phyloP scores from a whole-genome alignment of 164 flowering plant genomes.

The Amborella trichopoda region DNA sequence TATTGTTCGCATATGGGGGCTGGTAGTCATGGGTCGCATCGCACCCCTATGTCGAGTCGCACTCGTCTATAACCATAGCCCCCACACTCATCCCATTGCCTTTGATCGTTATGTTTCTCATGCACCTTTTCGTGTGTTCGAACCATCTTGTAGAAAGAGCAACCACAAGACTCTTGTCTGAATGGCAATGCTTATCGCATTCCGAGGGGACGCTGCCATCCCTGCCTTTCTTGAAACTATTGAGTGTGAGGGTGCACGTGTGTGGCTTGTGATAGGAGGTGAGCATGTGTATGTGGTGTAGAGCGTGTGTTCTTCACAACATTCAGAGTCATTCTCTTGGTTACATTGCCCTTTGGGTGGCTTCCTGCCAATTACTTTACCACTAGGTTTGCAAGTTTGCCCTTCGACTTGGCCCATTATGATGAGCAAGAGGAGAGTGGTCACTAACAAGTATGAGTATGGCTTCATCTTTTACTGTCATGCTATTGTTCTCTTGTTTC shows the following conservation, averaged over 20 bases:
- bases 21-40: slow-evolving; percentile 14
- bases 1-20: slow-evolving; percentile 15
- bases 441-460: too few species aligned
- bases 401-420: background rate
- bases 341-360: slow-evolving; percentile 6
- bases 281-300: slow-evolving; percentile 9
- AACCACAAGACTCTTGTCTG: slow-evolving; percentile 9
- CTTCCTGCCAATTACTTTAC: slow-evolving; percentile 7
- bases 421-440: too few species aligned
- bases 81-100: slow-evolving; percentile 14
- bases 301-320: slow-evolving; percentile 5
- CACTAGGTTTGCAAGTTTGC: slow-evolving; percentile 5
- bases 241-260: slow-evolving; percentile 8
- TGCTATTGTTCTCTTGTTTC: too few species aligned
- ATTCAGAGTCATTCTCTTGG: slow-evolving; percentile 4
- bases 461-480: too few species aligned
- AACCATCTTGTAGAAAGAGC: slow-evolving; percentile 19
- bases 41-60: slow-evolving; percentile 22
- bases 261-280: background rate
- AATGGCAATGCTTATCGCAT: slow-evolving; percentile 10
- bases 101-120: slow-evolving; percentile 11
- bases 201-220: slow-evolving; percentile 13
- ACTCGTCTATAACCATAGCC: slow-evolving; percentile 27
- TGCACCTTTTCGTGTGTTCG: slow-evolving; percentile 8
- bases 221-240: slow-evolving; percentile 10